A percentile compares a stretch with the other conserved stretches of the same genome.
Conservation (phyloP, 768 basidiomycete species). For the Suillus fuscotomentosus region DNA sequence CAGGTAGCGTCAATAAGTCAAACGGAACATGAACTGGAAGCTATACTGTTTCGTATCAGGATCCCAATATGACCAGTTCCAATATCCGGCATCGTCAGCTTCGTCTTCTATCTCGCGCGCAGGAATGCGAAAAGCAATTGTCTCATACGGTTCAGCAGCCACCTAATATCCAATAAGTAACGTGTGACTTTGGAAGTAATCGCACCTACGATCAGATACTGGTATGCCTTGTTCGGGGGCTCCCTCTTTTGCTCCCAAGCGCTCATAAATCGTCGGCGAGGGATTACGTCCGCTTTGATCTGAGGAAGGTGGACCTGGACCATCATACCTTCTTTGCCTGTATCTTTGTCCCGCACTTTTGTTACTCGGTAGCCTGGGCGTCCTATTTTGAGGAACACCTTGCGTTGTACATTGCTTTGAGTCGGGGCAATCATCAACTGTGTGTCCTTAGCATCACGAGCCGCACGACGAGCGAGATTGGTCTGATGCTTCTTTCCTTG, state of each 20-base stretch:
- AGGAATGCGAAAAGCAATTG: conserved; percentile 97
- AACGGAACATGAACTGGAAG: conserved; percentile 96
- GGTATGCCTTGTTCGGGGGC: conserved; percentile 93
- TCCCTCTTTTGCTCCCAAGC: conserved; percentile 98
- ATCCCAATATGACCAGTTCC: conserved; percentile 99
- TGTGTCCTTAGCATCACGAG: conserved; percentile 95
- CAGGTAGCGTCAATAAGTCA: conserved; percentile 33
- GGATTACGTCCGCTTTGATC: conserved; percentile 83
- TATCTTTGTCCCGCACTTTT: conserved; percentile 90
- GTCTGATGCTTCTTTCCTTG: conserved; percentile 99
- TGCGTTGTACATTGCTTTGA: conserved; percentile 82
- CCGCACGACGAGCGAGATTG: conserved; percentile 94
- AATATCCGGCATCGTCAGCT: conserved; percentile 83
- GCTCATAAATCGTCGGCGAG: conserved; percentile 92
- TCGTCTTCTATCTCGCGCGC: conserved; percentile 97
- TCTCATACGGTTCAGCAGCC: conserved; percentile 99
- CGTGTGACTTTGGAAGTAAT: neutral
- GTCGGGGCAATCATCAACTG: conserved; percentile 87
- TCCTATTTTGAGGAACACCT: conserved; percentile 97
- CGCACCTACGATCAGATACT: conserved; percentile 91
- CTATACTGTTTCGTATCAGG: conserved; percentile 98
- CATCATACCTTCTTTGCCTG: conserved; percentile 97
- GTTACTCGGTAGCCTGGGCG: conserved; percentile 95
- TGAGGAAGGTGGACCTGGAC: conserved; percentile 96
- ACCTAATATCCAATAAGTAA: conserved; percentile 59